These are phyloP conservation scores for Venturia asperata DNA, from an alignment of 2,329 filamentous ascomycete genomes.

Conservation along the genomic window DNA sequence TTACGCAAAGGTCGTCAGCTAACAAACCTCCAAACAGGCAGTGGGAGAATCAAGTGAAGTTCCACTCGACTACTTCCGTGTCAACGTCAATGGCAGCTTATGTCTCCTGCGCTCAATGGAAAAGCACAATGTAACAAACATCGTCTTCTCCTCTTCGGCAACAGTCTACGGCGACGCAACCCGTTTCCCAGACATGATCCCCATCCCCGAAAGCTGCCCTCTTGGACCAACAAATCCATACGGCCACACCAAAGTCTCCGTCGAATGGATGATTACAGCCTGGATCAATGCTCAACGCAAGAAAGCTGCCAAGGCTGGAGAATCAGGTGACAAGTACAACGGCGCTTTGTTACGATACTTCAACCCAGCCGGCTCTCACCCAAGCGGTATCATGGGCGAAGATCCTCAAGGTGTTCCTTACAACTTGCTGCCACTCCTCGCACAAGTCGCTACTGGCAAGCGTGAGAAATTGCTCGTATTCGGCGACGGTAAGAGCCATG, in stretches of 20 bases:
- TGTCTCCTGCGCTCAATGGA: conserved; percentile 80
- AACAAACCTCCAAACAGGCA: conserved; percentile 50
- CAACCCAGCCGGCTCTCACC: conserved; percentile 92
- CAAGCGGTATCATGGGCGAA: conserved; percentile 94
- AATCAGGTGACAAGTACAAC: conserved; percentile 72
- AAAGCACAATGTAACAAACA: conserved; percentile 85
- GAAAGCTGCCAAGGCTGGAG: conserved; percentile 71
- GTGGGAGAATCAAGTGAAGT: conserved; percentile 93
- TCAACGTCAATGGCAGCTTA: conserved; percentile 92
- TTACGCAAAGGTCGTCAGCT: not conserved
- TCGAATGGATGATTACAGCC: conserved; percentile 88
- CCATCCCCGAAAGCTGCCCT: conserved; percentile 94
- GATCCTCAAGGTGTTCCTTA: conserved; percentile 93
- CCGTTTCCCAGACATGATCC: conserved; percentile 94
- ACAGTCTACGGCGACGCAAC: conserved; percentile 98
- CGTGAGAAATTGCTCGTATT: conserved; percentile 91
- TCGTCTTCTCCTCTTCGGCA: conserved; percentile 96
- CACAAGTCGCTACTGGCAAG: conserved; percentile 92
- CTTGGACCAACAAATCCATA: conserved; percentile 96
- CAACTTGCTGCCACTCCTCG: conserved; percentile 89
- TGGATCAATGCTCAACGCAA: conserved; percentile 79
- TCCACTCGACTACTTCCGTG: conserved; percentile 93
- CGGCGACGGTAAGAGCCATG: conserved; percentile 64
- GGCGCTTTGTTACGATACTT: conserved; percentile 92
- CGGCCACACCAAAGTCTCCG: conserved; percentile 89